Percentiles rank a stretch among this genome's conserved stretches.
phyloP scores from a whole-genome alignment of 805 yeast species.

The Suhomyces tanzawaensis region DNA sequence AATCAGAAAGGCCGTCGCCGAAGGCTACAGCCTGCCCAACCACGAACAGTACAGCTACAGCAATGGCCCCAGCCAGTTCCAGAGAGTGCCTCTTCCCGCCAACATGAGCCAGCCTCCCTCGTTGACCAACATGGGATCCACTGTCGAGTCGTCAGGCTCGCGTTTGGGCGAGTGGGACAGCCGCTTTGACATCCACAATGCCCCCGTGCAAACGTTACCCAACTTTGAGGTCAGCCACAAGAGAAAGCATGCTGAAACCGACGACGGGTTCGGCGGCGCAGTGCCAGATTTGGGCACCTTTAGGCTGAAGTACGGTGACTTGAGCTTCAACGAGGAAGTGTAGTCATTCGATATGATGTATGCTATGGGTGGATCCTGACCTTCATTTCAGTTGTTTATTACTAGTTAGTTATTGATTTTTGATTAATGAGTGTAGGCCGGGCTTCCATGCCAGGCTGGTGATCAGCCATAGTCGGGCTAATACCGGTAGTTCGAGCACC shows the following conservation, averaged over 20 bases:
- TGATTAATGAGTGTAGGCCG: too few species aligned
- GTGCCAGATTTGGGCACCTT: constrained; percentile 17
- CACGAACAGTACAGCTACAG: constrained; percentile 9
- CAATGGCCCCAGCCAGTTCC: constrained; percentile 8
- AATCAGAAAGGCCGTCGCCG: constrained; percentile 62
- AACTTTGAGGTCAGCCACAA: constrained; percentile 14
- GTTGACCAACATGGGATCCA: constrained; percentile 42
- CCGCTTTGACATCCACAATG: constrained; percentile 8
- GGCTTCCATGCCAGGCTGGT: too few species aligned
- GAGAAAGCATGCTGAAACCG: constrained; percentile 27
- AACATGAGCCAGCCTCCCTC: constrained; percentile 45
- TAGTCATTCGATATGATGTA: too few species aligned
- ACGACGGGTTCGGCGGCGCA: constrained; percentile 7
- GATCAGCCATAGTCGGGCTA: too few species aligned
- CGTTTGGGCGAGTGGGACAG: constrained; percentile 44
- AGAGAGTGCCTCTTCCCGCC: constrained; percentile 42
- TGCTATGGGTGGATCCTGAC: too few species aligned
- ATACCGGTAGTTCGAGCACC: too few species aligned
- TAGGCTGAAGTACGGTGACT: constrained; percentile 41
- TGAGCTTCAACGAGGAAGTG: constrained; percentile 50
- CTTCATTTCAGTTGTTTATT: too few species aligned
- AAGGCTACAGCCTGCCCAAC: constrained; percentile 44
- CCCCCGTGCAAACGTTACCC: constrained; percentile 12
- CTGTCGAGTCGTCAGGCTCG: constrained; percentile 37
- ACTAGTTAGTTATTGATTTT: too few species aligned